Evolutionary conservation across 768 basidiomycete genomes (phyloP).

Genomic region (Daedalea quercina): DNA sequence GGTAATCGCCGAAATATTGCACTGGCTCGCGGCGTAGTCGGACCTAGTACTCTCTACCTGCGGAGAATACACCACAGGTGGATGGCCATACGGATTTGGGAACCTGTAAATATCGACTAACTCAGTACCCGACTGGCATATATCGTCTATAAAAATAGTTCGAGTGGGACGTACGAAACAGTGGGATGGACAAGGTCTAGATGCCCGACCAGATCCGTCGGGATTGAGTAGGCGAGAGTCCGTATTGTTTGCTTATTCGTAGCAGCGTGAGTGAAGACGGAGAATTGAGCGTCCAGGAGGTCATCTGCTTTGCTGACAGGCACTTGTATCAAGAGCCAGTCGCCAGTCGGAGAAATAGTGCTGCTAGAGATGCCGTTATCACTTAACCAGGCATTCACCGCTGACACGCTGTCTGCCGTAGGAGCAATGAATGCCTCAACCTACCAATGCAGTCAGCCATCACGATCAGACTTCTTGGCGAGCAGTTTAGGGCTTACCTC

Average conservation of each 20-base stretch:
- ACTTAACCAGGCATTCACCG: conserved; percentile 21
- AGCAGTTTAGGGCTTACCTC: conserved; percentile 22
- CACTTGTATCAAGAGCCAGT: conserved; percentile 21
- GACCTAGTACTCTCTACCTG: neutral
- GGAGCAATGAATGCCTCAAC: conserved; percentile 15
- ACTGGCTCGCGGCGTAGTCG: neutral
- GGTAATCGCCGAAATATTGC: conserved; percentile 18
- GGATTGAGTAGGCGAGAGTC: conserved; percentile 26
- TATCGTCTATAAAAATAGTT: no score
- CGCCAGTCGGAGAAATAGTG: conserved; percentile 20
- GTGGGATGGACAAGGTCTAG: conserved; percentile 27
- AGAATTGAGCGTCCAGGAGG: conserved; percentile 23
- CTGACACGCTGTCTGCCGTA: conserved; percentile 13
- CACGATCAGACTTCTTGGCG: no score
- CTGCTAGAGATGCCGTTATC: conserved; percentile 18
- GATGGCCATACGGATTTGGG: conserved; percentile 4
- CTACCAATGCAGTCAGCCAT: conserved; percentile 1
- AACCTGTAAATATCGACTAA: neutral
- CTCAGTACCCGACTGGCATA: neutral
- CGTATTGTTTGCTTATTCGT: conserved; percentile 20
- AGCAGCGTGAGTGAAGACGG: conserved; percentile 18
- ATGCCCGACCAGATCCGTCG: conserved; percentile 18
- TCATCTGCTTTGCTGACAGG: conserved; percentile 24
- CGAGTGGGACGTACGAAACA: no score
- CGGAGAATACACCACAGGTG: neutral